phyloP scores from a whole-genome alignment of 1,284 basidiomycete genomes.

The Cryptococcus sp. region DNA sequence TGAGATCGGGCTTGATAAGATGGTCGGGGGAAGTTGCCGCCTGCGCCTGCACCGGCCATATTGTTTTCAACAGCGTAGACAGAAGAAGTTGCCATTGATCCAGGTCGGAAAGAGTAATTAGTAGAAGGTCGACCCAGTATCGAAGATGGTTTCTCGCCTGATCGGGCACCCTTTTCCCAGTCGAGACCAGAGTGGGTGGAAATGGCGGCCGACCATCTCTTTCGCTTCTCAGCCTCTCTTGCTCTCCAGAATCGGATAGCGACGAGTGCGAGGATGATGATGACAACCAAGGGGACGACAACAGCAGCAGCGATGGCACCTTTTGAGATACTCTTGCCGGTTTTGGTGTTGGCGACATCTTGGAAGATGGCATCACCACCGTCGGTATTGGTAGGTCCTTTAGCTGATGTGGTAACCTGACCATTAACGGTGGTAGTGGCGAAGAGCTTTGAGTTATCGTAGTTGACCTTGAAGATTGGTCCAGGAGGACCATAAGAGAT shows the following conservation, averaged over 20 bases:
- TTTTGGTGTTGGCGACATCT: slow-evolving; percentile 25
- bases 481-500: slow-evolving; percentile 60
- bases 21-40: slow-evolving; percentile 16
- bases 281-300: slow-evolving; percentile 61
- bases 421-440: slow-evolving; percentile 38
- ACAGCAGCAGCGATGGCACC: slow-evolving; percentile 74
- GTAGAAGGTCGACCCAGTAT: slow-evolving; percentile 66
- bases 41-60: slow-evolving; percentile 58
- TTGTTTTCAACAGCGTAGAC: slow-evolving; percentile 43
- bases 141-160: slow-evolving; percentile 55
- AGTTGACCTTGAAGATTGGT: slow-evolving; percentile 60
- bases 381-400: slow-evolving; percentile 45
- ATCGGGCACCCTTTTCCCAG: slow-evolving; percentile 43
- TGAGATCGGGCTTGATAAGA: slow-evolving; percentile 19
- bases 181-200: slow-evolving; percentile 40
- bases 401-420: slow-evolving; percentile 28
- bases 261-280: slow-evolving; percentile 52
- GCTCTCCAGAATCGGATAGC: slow-evolving; percentile 56
- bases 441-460: slow-evolving; percentile 31
- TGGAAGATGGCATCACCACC: slow-evolving; percentile 49
- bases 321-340: slow-evolving; percentile 51
- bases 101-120: slow-evolving; percentile 12
- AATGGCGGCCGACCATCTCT: slow-evolving; percentile 57
- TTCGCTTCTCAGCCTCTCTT: slow-evolving; percentile 59
- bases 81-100: slow-evolving; percentile 30